phyloP scores from a whole-genome alignment of 495 filamentous ascomycete species.

The Aspergillus panamensis region DNA sequence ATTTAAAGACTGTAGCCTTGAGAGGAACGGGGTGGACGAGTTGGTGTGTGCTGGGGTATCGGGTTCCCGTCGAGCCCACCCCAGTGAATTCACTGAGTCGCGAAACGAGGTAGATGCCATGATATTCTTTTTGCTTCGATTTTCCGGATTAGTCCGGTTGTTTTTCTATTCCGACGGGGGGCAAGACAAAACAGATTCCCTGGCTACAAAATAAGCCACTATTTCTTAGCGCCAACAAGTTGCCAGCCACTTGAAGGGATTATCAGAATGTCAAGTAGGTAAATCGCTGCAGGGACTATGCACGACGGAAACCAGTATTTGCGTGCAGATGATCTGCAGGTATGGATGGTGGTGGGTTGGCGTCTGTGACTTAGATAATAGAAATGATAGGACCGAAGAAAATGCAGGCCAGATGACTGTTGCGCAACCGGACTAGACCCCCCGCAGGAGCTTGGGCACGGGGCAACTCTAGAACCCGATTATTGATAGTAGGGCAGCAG shows the following conservation, averaged over 20 bases:
- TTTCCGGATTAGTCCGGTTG: not conserved
- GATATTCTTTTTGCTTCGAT: conserved; percentile 19
- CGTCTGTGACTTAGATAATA: not conserved
- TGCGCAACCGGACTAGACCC: conserved; percentile 33
- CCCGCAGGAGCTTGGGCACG: conserved; percentile 26
- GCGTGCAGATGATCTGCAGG: conserved; percentile 58
- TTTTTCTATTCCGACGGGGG: not conserved
- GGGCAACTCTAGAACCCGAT: conserved; percentile 19
- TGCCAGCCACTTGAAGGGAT: conserved; percentile 21
- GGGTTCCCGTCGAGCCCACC: conserved; percentile 85
- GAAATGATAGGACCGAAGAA: conserved; percentile 27
- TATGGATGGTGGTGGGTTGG: conserved; percentile 29
- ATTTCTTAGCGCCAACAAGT: conserved; percentile 14
- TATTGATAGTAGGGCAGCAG: conserved; percentile 12
- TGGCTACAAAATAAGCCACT: conserved; percentile 26
- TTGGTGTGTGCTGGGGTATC: conserved; percentile 78
- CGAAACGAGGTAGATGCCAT: conserved; percentile 93
- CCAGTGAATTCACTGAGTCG: conserved; percentile 89
- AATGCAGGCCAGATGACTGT: conserved; percentile 40
- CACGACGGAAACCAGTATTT: conserved; percentile 43
- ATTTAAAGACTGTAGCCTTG: conserved; percentile 79
- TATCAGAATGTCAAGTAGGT: conserved; percentile 25
- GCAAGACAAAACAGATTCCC: not conserved
- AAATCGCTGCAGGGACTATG: conserved; percentile 45
- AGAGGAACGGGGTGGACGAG: conserved; percentile 67